Percentiles rank a stretch among this genome's conserved stretches.
Evolutionary conservation across 2,329 filamentous ascomycete species (phyloP).

Genomic region (Ceratocystis ficicola): DNA sequence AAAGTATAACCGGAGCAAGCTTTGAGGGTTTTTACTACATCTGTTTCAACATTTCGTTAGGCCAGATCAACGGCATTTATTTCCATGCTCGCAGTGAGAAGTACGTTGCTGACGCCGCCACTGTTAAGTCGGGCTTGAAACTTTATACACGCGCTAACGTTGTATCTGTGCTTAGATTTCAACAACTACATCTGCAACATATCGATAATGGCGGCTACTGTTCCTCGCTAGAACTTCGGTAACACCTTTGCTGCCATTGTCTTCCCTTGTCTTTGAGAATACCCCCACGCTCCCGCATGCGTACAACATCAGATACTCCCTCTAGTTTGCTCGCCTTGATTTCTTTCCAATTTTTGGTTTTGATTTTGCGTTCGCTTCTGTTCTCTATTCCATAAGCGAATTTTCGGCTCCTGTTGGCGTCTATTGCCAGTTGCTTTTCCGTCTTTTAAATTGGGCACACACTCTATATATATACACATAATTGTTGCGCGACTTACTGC

Average conservation of each 20-base stretch:
- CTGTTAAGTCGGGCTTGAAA: background rate
- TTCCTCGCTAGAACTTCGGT: constrained; percentile 69
- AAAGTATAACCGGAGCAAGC: constrained; percentile 83
- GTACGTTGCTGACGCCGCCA: constrained; percentile 41
- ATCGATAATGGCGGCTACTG: constrained; percentile 75
- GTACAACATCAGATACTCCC: background rate
- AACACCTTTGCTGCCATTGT: background rate
- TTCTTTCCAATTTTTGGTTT: constrained; percentile 5
- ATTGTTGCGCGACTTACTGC: no score
- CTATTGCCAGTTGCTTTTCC: constrained; percentile 7
- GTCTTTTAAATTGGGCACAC: background rate
- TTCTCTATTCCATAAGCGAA: background rate
- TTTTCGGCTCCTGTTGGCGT: constrained; percentile 10
- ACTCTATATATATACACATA: background rate
- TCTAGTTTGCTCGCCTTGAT: constrained; percentile 17
- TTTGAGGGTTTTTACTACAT: constrained; percentile 99
- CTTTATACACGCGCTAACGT: background rate
- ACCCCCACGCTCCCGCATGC: background rate
- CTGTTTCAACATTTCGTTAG: constrained; percentile 86
- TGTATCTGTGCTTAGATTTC: constrained; percentile 48
- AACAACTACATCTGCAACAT: constrained; percentile 84
- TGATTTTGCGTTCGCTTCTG: constrained; percentile 4
- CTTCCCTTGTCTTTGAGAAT: background rate
- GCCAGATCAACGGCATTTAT: constrained; percentile 84
- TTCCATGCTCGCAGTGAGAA: constrained; percentile 97